A percentile compares a stretch with the other conserved stretches of the same genome.
Conservation (phyloP, 1,139 yeast species). For the Debaryomyces udenii region DNA sequence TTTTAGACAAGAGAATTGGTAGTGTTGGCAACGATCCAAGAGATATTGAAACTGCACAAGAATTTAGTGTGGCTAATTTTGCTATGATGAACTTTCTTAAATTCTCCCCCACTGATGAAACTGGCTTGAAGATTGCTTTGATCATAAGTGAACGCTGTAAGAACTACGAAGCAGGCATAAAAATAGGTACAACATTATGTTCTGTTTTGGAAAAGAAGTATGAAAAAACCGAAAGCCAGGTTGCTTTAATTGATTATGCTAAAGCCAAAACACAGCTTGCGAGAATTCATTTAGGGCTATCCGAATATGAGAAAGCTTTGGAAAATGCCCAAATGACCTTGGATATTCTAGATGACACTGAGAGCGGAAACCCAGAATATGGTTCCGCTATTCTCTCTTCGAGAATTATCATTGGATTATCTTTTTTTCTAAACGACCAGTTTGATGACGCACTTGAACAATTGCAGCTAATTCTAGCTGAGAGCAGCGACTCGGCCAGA, state of each 20-base stretch:
- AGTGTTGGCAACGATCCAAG: conserved; percentile 44
- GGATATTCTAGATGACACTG: conserved; percentile 49
- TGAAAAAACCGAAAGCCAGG: conserved; percentile 57
- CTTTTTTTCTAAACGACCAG: conserved; percentile 62
- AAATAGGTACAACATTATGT: conserved; percentile 51
- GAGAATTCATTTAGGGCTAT: conserved; percentile 65
- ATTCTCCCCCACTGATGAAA: conserved; percentile 62
- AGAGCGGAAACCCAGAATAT: conserved; percentile 22
- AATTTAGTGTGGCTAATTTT: conserved; percentile 64
- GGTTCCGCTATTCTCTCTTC: conserved; percentile 51
- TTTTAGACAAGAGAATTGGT: conserved; percentile 47
- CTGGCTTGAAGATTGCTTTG: conserved; percentile 63
- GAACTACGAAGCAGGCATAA: conserved; percentile 57
- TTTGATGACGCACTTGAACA: conserved; percentile 68
- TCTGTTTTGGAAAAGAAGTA: conserved; percentile 56
- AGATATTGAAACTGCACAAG: conserved; percentile 63
- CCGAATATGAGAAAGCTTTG: conserved; percentile 57
- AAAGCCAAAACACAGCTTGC: conserved; percentile 69
- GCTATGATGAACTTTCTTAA: conserved; percentile 76
- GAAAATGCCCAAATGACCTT: conserved; percentile 63
- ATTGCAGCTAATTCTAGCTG: conserved; percentile 59
- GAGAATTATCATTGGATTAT: conserved; percentile 69
- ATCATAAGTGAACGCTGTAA: conserved; percentile 72
- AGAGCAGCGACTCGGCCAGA: conserved; percentile 52
- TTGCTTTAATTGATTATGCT: conserved; percentile 53